Evolutionary conservation across 2,329 filamentous ascomycete genomes (phyloP), one percentile per base, ranked within the genome.

Genomic region (Aureobasidium mangrovei): DNA sequence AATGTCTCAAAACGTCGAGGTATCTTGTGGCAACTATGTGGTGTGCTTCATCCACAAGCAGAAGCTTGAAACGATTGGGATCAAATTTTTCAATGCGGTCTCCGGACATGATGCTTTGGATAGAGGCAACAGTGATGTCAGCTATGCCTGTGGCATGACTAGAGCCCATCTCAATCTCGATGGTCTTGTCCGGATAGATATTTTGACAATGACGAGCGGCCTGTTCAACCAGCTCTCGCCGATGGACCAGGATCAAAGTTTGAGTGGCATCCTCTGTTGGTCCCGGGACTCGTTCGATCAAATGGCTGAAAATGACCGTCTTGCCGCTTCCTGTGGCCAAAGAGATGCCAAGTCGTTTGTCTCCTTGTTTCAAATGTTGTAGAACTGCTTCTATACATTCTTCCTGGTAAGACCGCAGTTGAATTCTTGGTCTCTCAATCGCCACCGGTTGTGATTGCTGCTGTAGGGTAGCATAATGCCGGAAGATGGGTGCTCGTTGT

Each of bases 11-110:
- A 0, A 83, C 78, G 40, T 79, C 77, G 58, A 94, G 76, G 64
- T 97, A 97, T 6, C 83, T 82, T 2, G 81, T 77, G 0, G 93
- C 87, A 42, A 96, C 91, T 52, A 97, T 95, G 69, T 98, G 93
- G 67, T 98, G 93, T 4, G 91, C 93, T 70, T 98, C 93, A 60
- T 98, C 93, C 3, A 98, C 91, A 2, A 98, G 77, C 0, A 98
- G 74, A 0, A 98, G 80, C 70, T 98, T 98, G 75, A 91, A 97
- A 6, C 74, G 75, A 0, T 69, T 69, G 0, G 90, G 86, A 60
- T 94, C 81, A 63, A 91, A 97, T 65, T 95, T 96, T 35, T 69
- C 65, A n/a, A 97, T 77, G 2, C 93, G 81, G 51, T 84, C 80
- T 9, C 81, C 80, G 4, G 88, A 94, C 6, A 78, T 81, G 61